Base-by-base conservation (phyloP, 140 eudicot species). In the Artemisia princeps region DNA sequence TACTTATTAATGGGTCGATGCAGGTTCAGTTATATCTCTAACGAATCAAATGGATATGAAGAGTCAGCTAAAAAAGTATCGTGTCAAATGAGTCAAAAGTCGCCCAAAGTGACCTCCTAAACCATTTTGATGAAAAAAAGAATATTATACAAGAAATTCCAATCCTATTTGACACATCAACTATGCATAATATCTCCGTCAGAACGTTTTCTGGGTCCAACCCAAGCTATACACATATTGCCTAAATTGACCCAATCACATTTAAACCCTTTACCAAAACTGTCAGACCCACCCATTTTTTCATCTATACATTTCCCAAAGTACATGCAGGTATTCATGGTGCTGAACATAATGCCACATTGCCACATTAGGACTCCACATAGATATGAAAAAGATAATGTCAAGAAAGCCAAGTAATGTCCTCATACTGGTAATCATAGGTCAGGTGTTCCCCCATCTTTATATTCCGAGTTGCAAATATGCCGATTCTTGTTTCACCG, bases 401-500 rank as follows among this genome's bases (percentile, higher is more conserved):
- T 62, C 11, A 42, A 48, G 37, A 60, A 68, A 55, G 67, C 17
- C 15, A 67, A 26, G 75, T 0, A 7, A 28, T 15, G 72, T 23
- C 65, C 40, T 70, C 95, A 65, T 86, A 92, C 98, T 88, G 98
- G 64, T 92, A 92, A 73, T 92, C 98, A 77, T 92, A 92, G 66
- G 96, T 88, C 57, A 92, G 73, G 68, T 88, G 89, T 74, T 92
- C 96, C 65, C 98, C 98, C 83, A 60, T 86, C 69, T 80, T 92
- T 68, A 92, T 88, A 72, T 84, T 79, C 60, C 83, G 83, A 52
- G 86, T 83, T 57, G 98, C 96, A 88, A 92, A 92, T 70, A 92
- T 92, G 68, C 98, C 98, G 16, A 92, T 92, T 72, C 98, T 92
- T 54, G 95, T 92, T 82, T 92, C 98, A 68, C 95, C 94, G 33